Conservation (phyloP, 1,284 basidiomycete genomes). For the Ganoderma leucocontextum region DNA sequence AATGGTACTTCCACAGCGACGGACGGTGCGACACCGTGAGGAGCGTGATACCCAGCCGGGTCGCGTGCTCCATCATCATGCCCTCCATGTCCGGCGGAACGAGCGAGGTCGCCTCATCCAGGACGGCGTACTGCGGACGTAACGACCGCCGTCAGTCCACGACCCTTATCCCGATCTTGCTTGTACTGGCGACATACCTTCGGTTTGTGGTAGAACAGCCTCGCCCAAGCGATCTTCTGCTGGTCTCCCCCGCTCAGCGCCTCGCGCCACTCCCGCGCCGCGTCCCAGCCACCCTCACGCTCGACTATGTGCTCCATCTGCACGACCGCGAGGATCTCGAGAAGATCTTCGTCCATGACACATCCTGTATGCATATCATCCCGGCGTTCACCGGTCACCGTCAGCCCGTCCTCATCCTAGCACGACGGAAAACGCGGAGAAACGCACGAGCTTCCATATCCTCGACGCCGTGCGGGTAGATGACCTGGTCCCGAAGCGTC, state of each 20-base stretch:
- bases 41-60: slow-evolving; percentile 86
- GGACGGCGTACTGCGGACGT: slow-evolving; percentile 82
- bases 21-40: slow-evolving; percentile 93
- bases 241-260: slow-evolving; percentile 89
- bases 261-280: slow-evolving; percentile 91
- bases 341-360: slow-evolving; percentile 80
- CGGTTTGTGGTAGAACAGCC: slow-evolving; percentile 95
- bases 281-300: slow-evolving; percentile 97
- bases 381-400: not conserved
- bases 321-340: slow-evolving; percentile 79
- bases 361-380: slow-evolving; percentile 53
- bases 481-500: slow-evolving; percentile 93
- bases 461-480: slow-evolving; percentile 84
- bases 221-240: slow-evolving; percentile 95
- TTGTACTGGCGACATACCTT: slow-evolving; percentile 60
- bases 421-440: slow-evolving; percentile 10
- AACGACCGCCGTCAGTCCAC: not conserved
- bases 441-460: slow-evolving; percentile 77
- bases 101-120: slow-evolving; percentile 96
- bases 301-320: slow-evolving; percentile 92
- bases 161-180: not conserved
- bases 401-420: not conserved
- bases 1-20: slow-evolving; percentile 95
- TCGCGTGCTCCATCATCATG: slow-evolving; percentile 96
- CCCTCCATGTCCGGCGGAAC: slow-evolving; percentile 95